Percentiles rank a stretch among this genome's conserved stretches.
Evolutionary conservation across 129 eudicot genomes (phyloP).

Genomic region (Heracleum sosnowskyi): DNA sequence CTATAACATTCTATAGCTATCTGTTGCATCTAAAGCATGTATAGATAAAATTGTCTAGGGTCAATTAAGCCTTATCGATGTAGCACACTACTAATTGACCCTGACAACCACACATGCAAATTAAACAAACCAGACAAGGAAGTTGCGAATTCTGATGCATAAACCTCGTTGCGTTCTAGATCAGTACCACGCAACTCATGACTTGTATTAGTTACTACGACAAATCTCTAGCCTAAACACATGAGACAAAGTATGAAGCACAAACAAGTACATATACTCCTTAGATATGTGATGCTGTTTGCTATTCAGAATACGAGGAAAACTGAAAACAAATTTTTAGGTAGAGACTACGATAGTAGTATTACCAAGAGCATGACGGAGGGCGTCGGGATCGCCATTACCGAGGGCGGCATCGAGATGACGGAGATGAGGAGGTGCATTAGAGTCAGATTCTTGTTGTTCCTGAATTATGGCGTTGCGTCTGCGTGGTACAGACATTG

Average conservation of each 20-base stretch:
- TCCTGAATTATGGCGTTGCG: constrained; percentile 41
- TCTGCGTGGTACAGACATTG: constrained; percentile 64
- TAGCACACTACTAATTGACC: background rate
- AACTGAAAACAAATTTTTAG: background rate
- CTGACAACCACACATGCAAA: background rate
- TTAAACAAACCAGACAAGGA: background rate
- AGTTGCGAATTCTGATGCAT: no score
- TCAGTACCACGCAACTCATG: background rate
- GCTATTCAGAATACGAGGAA: background rate
- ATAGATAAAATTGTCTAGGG: background rate
- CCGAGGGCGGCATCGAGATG: constrained; percentile 64
- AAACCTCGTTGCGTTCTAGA: background rate
- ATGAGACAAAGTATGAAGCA: no score
- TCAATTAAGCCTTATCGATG: background rate
- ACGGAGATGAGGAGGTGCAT: constrained; percentile 70
- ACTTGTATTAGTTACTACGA: no score
- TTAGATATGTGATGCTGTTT: background rate
- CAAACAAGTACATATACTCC: no score
- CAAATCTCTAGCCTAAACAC: no score
- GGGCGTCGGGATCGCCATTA: constrained; percentile 58
- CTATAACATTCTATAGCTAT: background rate
- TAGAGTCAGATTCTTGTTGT: constrained; percentile 54
- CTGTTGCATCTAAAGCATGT: background rate
- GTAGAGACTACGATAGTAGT: background rate
- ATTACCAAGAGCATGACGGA: constrained; percentile 66